Base-by-base conservation (phyloP, 768 basidiomycete species). In the Coprinopsis sp. region DNA sequence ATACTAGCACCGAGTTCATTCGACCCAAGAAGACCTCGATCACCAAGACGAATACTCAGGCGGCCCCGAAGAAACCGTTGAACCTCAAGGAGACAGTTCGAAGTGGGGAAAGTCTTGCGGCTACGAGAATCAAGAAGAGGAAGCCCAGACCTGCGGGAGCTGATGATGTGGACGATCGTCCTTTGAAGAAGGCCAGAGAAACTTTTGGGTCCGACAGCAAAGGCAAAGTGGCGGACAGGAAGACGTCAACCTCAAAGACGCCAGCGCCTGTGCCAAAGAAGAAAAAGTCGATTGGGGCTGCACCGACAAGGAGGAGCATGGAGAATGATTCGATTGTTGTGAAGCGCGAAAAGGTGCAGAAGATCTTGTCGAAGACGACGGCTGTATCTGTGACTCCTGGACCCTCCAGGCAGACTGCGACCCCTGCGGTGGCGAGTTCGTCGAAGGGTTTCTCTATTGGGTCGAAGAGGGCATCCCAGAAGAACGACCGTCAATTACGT, bases 121-220 rank as follows among this genome's bases (percentile, higher is more conserved):
- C 40, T 28, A 30, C 40, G 24, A 27, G 14, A 5, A n/a, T 27
- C 19, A 42, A n/a, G 27, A 42, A 42, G 19, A 7, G 40, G 5
- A 42, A 30, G 18, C 18, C 40, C 5, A 30, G 10, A 18, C 8
- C 4, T 30, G 40, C 7, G 16, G 40, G 12, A 4, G 40, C 12
- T 5, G 16, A 30, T 42, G 48, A 49, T 22, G 21, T 12, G 6
- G 43, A 30, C 19, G 13, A 4, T 21, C 19, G 41, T 14, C 48
- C 48, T 8, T 22, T 49, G 42, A 49, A 49, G 42, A 21, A 34
- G 12, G 48, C 48, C 6, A 36, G 40, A 36, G 34, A 25, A 18
- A 25, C 11, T 7, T 11, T 14, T 4, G 28, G 16, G 11, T 12
- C 16, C 27, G n/a, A 31, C 8, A n/a, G n/a, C 10, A 34, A 3